These are phyloP conservation scores for Capillidium heterosporum DNA, from an alignment of 371 early-diverging fungal genomes.

Conservation along the genomic window DNA sequence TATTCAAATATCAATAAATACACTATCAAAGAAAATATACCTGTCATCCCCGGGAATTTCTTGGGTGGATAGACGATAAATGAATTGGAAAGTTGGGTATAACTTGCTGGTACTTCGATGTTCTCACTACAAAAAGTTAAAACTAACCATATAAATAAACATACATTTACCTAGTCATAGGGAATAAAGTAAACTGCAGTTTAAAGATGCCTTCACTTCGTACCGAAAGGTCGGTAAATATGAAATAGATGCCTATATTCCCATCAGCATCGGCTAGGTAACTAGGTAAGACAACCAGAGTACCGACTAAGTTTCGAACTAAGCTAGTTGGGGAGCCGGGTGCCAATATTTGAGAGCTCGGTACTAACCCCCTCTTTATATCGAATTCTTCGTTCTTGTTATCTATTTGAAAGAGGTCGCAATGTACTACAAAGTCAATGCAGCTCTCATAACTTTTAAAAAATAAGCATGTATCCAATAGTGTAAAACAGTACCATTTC, in stretches of 20 bases:
- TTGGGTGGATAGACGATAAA: constrained; percentile 83
- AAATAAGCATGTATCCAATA: not conserved
- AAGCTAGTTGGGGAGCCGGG: not conserved
- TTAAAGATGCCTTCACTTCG: constrained; percentile 79
- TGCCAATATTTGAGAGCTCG: not conserved
- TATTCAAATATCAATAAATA: not conserved
- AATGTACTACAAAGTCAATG: constrained; percentile 5
- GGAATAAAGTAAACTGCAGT: constrained; percentile 76
- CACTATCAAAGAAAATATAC: constrained; percentile 9
- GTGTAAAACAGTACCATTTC: not conserved
- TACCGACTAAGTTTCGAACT: constrained; percentile 30
- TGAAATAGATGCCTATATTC: constrained; percentile 86
- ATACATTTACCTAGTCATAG: constrained; percentile 49
- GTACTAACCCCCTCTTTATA: constrained; percentile 9
- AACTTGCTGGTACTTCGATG: constrained; percentile 49
- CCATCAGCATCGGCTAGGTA: constrained; percentile 70
- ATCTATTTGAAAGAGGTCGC: constrained; percentile 14
- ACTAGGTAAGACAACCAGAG: constrained; percentile 78
- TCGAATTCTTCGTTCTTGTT: constrained; percentile 12
- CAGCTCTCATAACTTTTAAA: no score
- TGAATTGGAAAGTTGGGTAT: constrained; percentile 51
- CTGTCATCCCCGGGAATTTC: constrained; percentile 87
- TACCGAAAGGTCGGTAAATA: constrained; percentile 87
- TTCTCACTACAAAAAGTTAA: constrained; percentile 15
- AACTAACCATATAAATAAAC: not conserved